These are phyloP conservation scores for Tylopilus plumbeoviolaceoides DNA, from an alignment of 768 basidiomycete genomes.

Conservation along the genomic window DNA sequence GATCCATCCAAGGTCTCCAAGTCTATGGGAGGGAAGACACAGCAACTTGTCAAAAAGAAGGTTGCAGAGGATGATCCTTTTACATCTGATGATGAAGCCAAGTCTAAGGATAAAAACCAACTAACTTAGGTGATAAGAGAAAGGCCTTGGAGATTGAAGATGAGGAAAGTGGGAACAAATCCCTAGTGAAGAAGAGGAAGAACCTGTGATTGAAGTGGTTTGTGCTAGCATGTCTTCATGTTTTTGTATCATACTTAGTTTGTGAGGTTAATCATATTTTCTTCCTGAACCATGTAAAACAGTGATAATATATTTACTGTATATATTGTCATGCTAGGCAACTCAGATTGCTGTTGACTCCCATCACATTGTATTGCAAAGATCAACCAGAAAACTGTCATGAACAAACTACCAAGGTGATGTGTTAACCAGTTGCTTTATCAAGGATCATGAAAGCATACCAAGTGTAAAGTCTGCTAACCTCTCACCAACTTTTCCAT, in stretches of 20 bases:
- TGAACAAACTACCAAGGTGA: too few relatives aligned
- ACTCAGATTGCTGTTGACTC: too few relatives aligned
- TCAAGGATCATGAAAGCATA: not conserved
- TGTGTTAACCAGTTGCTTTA: too few relatives aligned
- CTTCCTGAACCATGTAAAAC: too few relatives aligned
- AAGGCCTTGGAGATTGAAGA: conserved; percentile 26
- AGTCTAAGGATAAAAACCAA: conserved; percentile 13
- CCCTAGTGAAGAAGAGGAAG: conserved; percentile 32
- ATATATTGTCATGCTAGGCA: too few relatives aligned
- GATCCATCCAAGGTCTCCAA: conserved; percentile 19
- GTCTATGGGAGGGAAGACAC: conserved; percentile 30
- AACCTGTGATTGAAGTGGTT: too few relatives aligned
- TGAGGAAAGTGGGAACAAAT: conserved; percentile 26
- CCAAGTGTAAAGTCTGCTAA: not conserved
- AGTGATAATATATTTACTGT: not conserved
- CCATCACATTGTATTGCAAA: too few relatives aligned
- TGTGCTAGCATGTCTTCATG: too few relatives aligned
- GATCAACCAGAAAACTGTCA: too few relatives aligned
- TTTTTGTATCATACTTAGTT: too few relatives aligned
- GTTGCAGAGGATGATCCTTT: conserved; percentile 45
- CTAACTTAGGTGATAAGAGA: conserved; percentile 6
- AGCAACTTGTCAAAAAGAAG: conserved; percentile 47
- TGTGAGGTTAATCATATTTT: too few relatives aligned
- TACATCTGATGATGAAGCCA: conserved; percentile 44
- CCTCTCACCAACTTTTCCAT: not conserved